Conservation (phyloP, 176 grass and related monocot species). For the Poa pratensis region DNA sequence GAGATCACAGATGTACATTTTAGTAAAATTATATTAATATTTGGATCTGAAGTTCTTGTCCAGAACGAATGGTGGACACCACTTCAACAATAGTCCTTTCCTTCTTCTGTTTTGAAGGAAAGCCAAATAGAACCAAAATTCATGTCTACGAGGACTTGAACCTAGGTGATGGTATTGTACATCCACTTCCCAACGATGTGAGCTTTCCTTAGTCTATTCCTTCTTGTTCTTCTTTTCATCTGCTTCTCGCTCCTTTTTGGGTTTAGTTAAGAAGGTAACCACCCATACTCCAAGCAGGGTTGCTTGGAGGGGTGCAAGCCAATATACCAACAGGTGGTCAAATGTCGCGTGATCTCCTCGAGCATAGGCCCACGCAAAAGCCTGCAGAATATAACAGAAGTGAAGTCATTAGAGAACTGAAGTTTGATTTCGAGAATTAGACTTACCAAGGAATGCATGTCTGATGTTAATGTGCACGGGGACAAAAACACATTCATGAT, state of each 20-base stretch:
- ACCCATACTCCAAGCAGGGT: conserved; percentile 77
- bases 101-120: conserved; percentile 9
- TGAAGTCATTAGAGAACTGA: conserved; percentile 35
- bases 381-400: conserved; percentile 53
- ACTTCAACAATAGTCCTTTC: background rate
- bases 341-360: conserved; percentile 81
- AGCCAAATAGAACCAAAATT: conserved; percentile 5
- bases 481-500: background rate
- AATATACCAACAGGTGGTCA: conserved; percentile 91
- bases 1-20: background rate
- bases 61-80: conserved; percentile 21
- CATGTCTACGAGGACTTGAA: background rate
- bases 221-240: conserved; percentile 75
- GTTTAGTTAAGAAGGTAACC: conserved; percentile 62
- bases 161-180: background rate
- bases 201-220: conserved; percentile 43
- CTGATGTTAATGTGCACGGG: background rate
- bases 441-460: background rate
- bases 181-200: background rate
- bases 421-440: background rate
- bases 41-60: conserved; percentile 28
- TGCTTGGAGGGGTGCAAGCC: conserved; percentile 91
- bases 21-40: background rate
- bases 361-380: conserved; percentile 97
- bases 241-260: conserved; percentile 47